phyloP scores from a whole-genome alignment of 257 asterid species.

The Forsythia suspensa region DNA sequence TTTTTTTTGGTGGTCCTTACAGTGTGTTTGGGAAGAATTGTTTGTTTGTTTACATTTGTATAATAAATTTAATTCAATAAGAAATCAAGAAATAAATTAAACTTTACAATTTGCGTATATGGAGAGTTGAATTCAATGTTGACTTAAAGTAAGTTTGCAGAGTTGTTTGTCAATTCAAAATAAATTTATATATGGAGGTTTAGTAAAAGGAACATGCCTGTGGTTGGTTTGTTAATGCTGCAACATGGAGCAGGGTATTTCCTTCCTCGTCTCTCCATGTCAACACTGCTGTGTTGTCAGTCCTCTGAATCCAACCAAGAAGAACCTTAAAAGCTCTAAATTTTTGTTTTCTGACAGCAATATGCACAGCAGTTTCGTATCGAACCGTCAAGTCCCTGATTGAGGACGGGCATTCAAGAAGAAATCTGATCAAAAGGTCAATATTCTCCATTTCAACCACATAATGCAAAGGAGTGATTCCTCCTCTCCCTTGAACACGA shows the following conservation, averaged over 20 bases:
- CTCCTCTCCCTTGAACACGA: constrained; percentile 26
- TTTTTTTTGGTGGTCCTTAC: too few species aligned
- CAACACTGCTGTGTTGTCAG: background rate
- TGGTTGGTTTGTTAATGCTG: background rate
- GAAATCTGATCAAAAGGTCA: constrained; percentile 11
- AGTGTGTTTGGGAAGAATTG: too few species aligned
- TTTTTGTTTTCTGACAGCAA: background rate
- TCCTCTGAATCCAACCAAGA: constrained; percentile 5
- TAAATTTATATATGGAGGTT: too few species aligned
- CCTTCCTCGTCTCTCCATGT: constrained; percentile 10
- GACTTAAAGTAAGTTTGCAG: too few species aligned
- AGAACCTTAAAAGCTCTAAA: constrained; percentile 1
- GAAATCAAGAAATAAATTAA: too few species aligned
- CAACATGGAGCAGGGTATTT: background rate
- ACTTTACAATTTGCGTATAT: too few species aligned
- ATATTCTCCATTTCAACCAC: background rate
- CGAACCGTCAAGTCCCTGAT: background rate
- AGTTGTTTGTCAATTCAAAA: too few species aligned
- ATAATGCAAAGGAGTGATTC: constrained; percentile 23
- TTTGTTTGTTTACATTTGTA: too few species aligned
- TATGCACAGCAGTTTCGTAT: constrained; percentile 12
- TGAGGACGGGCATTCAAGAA: background rate
- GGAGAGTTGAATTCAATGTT: too few species aligned
- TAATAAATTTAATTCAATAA: too few species aligned
- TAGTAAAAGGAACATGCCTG: background rate